Base-by-base conservation (phyloP, 768 basidiomycete species). In the Pleurotus giganteus region DNA sequence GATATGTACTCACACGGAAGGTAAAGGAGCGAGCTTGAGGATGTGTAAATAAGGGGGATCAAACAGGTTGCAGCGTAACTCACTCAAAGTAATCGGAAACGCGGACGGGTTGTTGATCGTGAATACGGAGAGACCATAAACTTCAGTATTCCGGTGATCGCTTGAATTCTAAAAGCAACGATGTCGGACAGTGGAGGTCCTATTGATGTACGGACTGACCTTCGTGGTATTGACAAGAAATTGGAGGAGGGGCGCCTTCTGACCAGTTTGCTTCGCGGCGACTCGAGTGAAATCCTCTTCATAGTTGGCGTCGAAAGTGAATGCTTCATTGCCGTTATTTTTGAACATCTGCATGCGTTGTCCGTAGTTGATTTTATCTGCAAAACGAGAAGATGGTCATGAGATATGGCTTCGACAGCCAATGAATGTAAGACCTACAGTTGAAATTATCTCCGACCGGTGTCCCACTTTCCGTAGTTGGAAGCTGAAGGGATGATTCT, bases 311-410 rank as follows among this genome's bases (percentile, higher is more conserved):
- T 36, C 32, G 23, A 50, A 50, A 4, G 17, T 32, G n/a, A 50
- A 50, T 9, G 47, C 21, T 36, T 50, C 47, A 23, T 50, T 50
- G 47, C 47, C 47, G 15, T 50, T 31, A 24, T 50, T 50, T 36
- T 36, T 50, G 29, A 50, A 36, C 47, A 50, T 50, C 17, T 21
- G 47, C 47, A 50, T 50, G 3, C 15, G n/a, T 31, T 50, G 21
- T 3, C 31, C 47, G 15, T 50, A 50, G 19, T 50, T 21, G 47
- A 50, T 50, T 31, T 27, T 21, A 21, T 50, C 47, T 50, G 43
- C 17, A 15, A 41, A n/a, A 41, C 19, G 6, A 17, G 26, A 7
- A 27, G 17, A 31, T 5, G 9, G 21, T 17, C 15, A 13, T 32
- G 11, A 50, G 17, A 15, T 23, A 31, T 34, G 19, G 3, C 47